Conservation (phyloP, 768 basidiomycete genomes). For the Coprinopsis sp. region DNA sequence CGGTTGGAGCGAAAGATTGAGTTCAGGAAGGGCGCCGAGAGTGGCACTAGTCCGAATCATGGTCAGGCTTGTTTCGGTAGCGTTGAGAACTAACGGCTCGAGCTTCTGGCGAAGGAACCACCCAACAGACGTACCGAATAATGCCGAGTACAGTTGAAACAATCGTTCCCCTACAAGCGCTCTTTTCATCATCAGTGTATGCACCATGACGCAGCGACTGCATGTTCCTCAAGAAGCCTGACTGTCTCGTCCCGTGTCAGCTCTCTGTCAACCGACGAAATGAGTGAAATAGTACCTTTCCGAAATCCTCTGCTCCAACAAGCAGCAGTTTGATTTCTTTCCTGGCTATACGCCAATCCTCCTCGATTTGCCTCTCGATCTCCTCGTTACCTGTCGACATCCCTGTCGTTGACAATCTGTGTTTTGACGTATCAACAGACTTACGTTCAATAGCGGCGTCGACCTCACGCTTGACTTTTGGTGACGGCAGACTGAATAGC, state of each 20-base stretch:
- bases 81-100: conserved; percentile 2
- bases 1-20: conserved; percentile 69
- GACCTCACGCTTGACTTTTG: too few relatives aligned
- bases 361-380: conserved; percentile 88
- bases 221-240: conserved; percentile 94
- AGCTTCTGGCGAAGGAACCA: too few relatives aligned
- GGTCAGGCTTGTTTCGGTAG: neutral
- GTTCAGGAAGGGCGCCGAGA: conserved; percentile 86
- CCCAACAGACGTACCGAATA: conserved; percentile 86
- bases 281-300: conserved; percentile 56
- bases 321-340: conserved; percentile 96
- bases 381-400: conserved; percentile 70
- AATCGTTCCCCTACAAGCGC: conserved; percentile 93
- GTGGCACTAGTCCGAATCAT: conserved; percentile 53
- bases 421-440: too few relatives aligned
- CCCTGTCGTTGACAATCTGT: neutral
- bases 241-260: conserved; percentile 38
- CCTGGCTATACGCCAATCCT: conserved; percentile 82
- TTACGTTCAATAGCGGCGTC: too few relatives aligned
- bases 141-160: conserved; percentile 90
- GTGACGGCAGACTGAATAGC: too few relatives aligned
- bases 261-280: neutral
- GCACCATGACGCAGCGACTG: conserved; percentile 91
- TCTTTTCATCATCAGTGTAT: conserved; percentile 83
- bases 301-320: conserved; percentile 93